Evolutionary conservation across 1,284 basidiomycete genomes (phyloP).

Genomic region (Taiwanofungus camphoratus): DNA sequence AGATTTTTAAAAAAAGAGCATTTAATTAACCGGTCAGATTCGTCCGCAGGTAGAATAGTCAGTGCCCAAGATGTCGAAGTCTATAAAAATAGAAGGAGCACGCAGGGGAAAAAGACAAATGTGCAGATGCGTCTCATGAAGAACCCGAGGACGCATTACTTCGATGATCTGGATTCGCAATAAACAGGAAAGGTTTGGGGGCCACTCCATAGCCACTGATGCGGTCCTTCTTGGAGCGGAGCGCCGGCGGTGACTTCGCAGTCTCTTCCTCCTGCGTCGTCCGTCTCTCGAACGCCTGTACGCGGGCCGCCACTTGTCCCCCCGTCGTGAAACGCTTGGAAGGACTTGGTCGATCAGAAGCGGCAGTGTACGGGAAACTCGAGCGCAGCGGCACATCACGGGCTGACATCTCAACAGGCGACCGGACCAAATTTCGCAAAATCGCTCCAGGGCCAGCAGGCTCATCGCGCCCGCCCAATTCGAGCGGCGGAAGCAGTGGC

Average conservation of each 20-base stretch:
- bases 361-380: slow-evolving; percentile 4
- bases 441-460: slow-evolving; percentile 5
- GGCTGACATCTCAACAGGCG: slow-evolving; percentile 18
- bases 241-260: slow-evolving; percentile 14
- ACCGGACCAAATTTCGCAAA: slow-evolving; percentile 15
- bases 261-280: slow-evolving; percentile 28
- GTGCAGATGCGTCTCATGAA: not conserved
- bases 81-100: too few species aligned
- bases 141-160: slow-evolving; percentile 4
- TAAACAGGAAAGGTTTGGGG: slow-evolving; percentile 48
- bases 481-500: not conserved
- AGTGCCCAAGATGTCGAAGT: too few species aligned
- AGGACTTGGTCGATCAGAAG: slow-evolving; percentile 10
- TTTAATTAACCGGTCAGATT: not conserved
- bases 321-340: slow-evolving; percentile 16
- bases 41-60: not conserved
- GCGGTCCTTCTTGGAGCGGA: slow-evolving; percentile 29
- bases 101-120: not conserved
- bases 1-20: not conserved
- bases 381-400: slow-evolving; percentile 8
- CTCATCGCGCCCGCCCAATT: slow-evolving; percentile 7
- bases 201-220: slow-evolving; percentile 46
- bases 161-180: slow-evolving; percentile 53
- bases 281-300: slow-evolving; percentile 37
- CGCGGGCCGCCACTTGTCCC: slow-evolving; percentile 28